Conservation (phyloP, 305 asterid species). For the Solanum hybrid region DNA sequence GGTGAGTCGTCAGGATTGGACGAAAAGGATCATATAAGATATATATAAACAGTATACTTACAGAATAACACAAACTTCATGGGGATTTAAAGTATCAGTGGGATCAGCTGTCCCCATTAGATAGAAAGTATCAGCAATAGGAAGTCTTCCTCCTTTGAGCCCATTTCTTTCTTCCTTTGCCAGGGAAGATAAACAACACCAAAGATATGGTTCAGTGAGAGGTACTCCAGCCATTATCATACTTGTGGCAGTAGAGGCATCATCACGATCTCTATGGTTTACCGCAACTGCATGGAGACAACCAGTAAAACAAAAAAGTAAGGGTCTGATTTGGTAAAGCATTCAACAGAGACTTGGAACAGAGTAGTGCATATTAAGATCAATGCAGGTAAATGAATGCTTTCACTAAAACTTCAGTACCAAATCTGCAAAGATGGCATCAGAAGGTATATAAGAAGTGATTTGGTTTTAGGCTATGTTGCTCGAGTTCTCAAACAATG, state of each 20-base stretch:
- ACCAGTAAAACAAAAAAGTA: neutral
- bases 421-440: neutral
- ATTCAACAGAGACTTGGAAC: neutral
- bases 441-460: neutral
- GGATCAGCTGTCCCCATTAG: slow-evolving; percentile 93
- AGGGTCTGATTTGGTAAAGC: neutral
- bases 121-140: slow-evolving; percentile 65
- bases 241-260: slow-evolving; percentile 34
- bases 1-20: neutral
- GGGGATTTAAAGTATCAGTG: slow-evolving; percentile 40
- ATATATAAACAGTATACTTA: slow-evolving; percentile 27
- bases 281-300: slow-evolving; percentile 49
- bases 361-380: neutral
- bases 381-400: neutral
- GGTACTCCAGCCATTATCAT: slow-evolving; percentile 69
- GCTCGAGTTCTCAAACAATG: neutral
- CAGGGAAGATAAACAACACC: slow-evolving; percentile 36
- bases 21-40: neutral
- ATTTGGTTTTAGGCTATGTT: neutral
- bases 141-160: slow-evolving; percentile 55
- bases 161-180: slow-evolving; percentile 27
- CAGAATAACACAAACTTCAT: slow-evolving; percentile 81
- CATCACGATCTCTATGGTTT: slow-evolving; percentile 37
- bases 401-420: neutral
- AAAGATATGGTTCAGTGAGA: slow-evolving; percentile 66